A percentile compares a stretch with the other conserved stretches of the same genome.
Evolutionary conservation across 2,329 filamentous ascomycete genomes (phyloP).

Genomic region (Talaromyces verruculosus): DNA sequence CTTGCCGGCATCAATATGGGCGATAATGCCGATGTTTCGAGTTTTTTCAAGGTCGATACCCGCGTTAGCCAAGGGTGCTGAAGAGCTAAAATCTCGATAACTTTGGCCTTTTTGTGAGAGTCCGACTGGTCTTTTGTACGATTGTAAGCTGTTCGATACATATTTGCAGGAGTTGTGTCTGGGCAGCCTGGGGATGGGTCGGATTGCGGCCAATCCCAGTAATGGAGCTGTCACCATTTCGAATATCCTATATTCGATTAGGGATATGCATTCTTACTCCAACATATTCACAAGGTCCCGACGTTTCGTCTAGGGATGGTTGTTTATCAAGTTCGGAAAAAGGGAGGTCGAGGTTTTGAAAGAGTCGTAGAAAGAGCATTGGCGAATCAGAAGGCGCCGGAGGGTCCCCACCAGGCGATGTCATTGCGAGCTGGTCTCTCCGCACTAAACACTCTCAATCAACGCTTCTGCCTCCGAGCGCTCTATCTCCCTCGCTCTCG

Average conservation of each 20-base stretch:
- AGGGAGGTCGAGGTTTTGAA: constrained; percentile 3
- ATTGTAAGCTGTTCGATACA: constrained; percentile 6
- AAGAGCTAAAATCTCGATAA: constrained; percentile 33
- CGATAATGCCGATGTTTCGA: constrained; percentile 96
- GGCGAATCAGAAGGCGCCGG: constrained; percentile 18
- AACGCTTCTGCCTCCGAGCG: constrained; percentile 17
- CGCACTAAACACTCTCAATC: constrained; percentile 1
- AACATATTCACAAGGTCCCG: not conserved
- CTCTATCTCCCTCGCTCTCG: not conserved
- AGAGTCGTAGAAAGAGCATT: constrained; percentile 12
- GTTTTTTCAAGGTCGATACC: constrained; percentile 59
- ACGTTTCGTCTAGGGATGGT: not conserved
- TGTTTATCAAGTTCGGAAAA: not conserved
- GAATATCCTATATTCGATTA: not conserved
- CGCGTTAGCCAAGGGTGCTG: constrained; percentile 25
- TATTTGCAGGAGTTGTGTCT: constrained; percentile 7
- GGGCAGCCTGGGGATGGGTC: constrained; percentile 16
- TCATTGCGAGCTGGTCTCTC: constrained; percentile 18
- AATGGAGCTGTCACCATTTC: constrained; percentile 19
- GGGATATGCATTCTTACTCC: too few species aligned
- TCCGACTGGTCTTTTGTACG: not conserved
- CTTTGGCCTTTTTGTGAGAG: not conserved
- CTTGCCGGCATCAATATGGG: constrained; percentile 97
- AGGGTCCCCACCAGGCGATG: constrained; percentile 17
- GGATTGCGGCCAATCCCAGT: constrained; percentile 8